These are phyloP conservation scores for Incumbomyces delicatus DNA, from an alignment of 2,329 filamentous ascomycete species.

Conservation along the genomic window DNA sequence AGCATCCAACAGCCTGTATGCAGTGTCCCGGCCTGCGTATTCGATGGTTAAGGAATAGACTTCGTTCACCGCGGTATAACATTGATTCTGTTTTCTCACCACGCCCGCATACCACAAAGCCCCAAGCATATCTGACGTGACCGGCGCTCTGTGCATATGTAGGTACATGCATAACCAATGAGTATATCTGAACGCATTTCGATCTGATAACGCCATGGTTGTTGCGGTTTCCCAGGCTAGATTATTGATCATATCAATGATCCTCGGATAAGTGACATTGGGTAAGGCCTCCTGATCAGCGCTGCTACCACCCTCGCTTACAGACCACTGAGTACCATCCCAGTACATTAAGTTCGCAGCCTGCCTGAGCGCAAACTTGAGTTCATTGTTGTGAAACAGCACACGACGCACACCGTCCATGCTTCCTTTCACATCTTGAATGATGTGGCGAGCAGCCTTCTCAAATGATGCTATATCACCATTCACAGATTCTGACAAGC, in stretches of 20 bases:
- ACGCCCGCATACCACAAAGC: slow-evolving; percentile 44
- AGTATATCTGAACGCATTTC: slow-evolving; percentile 37
- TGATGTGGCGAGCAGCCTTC: neutral
- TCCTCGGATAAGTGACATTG: slow-evolving; percentile 29
- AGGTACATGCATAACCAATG: slow-evolving; percentile 40
- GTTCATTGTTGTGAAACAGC: slow-evolving; percentile 1
- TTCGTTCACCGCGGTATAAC: slow-evolving; percentile 30
- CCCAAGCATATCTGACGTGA: slow-evolving; percentile 35
- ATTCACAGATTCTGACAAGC: slow-evolving; percentile 1
- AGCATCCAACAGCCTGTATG: neutral
- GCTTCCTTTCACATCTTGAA: neutral
- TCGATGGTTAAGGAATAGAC: slow-evolving; percentile 20
- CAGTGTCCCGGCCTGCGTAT: neutral
- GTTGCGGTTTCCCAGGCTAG: slow-evolving; percentile 16
- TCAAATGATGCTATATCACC: slow-evolving; percentile 1
- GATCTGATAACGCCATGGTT: slow-evolving; percentile 18
- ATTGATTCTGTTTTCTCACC: slow-evolving; percentile 29
- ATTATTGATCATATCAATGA: slow-evolving; percentile 30
- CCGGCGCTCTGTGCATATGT: slow-evolving; percentile 30
- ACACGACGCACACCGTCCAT: neutral
- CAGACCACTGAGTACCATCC: neutral
- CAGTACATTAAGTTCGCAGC: neutral
- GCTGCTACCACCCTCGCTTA: neutral
- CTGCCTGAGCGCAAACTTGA: slow-evolving; percentile 1
- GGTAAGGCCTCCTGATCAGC: neutral